Percentiles rank a stretch among this genome's conserved stretches.
Conservation (phyloP, 1,139 yeast genomes). For the Suhomyces wounanorum region DNA sequence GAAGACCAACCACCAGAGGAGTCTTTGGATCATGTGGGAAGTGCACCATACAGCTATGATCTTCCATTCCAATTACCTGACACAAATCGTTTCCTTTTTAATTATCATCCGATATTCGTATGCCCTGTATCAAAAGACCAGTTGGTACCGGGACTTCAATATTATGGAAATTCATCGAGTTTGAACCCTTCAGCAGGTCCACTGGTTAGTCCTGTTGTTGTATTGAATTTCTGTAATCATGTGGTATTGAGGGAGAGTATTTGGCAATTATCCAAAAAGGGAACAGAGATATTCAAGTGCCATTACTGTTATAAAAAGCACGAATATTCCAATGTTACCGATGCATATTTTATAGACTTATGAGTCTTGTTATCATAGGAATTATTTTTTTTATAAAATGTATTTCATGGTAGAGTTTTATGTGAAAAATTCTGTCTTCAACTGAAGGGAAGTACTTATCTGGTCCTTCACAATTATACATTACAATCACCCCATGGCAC, state of each 20-base stretch:
- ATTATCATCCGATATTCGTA: constrained; percentile 82
- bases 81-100: constrained; percentile 41
- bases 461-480: too few species aligned
- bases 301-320: constrained; percentile 53
- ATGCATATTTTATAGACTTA: constrained; percentile 48
- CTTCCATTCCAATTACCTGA: constrained; percentile 50
- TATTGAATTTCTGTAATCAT: constrained; percentile 46
- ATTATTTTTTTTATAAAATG: background rate
- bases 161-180: constrained; percentile 25
- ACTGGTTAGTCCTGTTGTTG: constrained; percentile 44
- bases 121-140: constrained; percentile 93
- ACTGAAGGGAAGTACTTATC: too few species aligned
- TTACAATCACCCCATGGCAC: too few species aligned
- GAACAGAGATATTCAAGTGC: constrained; percentile 47
- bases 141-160: constrained; percentile 32
- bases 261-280: constrained; percentile 45
- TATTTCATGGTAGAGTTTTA: too few species aligned
- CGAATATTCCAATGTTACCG: constrained; percentile 42
- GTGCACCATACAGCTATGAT: constrained; percentile 35
- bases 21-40: background rate
- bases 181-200: constrained; percentile 12
- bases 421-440: too few species aligned
- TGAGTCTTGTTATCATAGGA: constrained; percentile 11
- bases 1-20: constrained; percentile 6
- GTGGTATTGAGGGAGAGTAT: constrained; percentile 48